phyloP scores from a whole-genome alignment of 345 rosid species.

The rapeseed (Brassica napus) region Da-Ae NC_063448.1:1003001-1003500 shows the following conservation, averaged over 20 bases:
- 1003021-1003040: not conserved
- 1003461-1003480: not conserved
- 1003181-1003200: constrained; percentile 50
- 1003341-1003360: constrained; percentile 56
- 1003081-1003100: constrained; percentile 83
- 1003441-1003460: constrained; percentile 53
- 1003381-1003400: constrained; percentile 68
- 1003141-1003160: constrained; percentile 72
- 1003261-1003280: constrained; percentile 69
- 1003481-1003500: not conserved
- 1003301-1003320: constrained; percentile 51
- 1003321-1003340: constrained; percentile 62
- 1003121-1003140: constrained; percentile 69
- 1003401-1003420: constrained; percentile 66
- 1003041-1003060: constrained; percentile 15
- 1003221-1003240: constrained; percentile 1
- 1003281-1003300: constrained; percentile 63
- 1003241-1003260: not conserved
- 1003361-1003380: constrained; percentile 67
- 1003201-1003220: not conserved
- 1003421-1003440: constrained; percentile 72
- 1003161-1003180: constrained; percentile 65
- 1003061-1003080: constrained; percentile 87
- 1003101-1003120: constrained; percentile 79
- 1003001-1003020: not conserved